Conservation (phyloP, 2,329 filamentous ascomycete species). For the Aciculosporium take region DNA sequence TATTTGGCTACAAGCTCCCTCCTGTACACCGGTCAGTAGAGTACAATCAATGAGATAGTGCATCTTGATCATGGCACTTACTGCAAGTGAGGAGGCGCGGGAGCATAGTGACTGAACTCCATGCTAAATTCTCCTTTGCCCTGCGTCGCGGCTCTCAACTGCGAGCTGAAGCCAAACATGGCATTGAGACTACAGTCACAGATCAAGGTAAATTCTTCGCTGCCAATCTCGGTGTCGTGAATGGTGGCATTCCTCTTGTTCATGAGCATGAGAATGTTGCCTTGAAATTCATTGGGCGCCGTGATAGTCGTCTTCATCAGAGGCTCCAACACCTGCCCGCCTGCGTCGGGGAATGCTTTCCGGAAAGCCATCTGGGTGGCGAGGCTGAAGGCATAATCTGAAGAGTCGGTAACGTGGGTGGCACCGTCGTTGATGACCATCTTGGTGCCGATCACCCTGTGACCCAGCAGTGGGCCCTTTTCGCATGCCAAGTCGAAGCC, state of each 20-base stretch:
- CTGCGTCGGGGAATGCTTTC: constrained; percentile 72
- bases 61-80: constrained; percentile 32
- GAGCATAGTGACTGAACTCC: constrained; percentile 95
- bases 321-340: constrained; percentile 79
- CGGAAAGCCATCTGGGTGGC: constrained; percentile 94
- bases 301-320: constrained; percentile 98
- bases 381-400: constrained; percentile 87
- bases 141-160: constrained; percentile 84
- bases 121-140: constrained; percentile 98
- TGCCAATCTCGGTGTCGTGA: constrained; percentile 84
- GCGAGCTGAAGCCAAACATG: constrained; percentile 95
- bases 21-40: constrained; percentile 18
- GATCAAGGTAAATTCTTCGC: constrained; percentile 83
- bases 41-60: not conserved
- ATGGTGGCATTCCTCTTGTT: constrained; percentile 96
- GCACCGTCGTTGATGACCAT: constrained; percentile 96
- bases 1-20: constrained; percentile 46
- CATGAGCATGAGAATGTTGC: constrained; percentile 82
- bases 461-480: constrained; percentile 82
- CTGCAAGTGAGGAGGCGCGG: constrained; percentile 80
- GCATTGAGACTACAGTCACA: constrained; percentile 88
- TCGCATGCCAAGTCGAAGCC: constrained; percentile 74
- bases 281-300: constrained; percentile 93
- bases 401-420: constrained; percentile 95
- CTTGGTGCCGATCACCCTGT: constrained; percentile 74